Percentiles rank a stretch among this genome's conserved stretches.
Conservation (phyloP, 1,284 basidiomycete genomes). For the Cystobasidiaceae sp. region DNA sequence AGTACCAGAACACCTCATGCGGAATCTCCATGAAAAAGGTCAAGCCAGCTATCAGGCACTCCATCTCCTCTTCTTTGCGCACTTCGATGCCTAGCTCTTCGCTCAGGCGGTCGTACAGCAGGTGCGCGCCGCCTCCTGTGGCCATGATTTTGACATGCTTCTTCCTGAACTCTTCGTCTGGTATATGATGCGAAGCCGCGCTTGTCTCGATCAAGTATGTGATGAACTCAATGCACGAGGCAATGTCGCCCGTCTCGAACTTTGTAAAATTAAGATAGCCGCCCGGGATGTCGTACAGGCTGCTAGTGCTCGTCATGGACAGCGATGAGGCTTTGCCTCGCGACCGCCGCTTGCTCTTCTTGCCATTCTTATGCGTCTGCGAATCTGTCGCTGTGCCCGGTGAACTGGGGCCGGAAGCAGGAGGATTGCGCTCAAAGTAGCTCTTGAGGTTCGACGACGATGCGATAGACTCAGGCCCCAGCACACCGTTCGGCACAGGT, state of each 20-base stretch:
- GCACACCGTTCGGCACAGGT: constrained; percentile 41
- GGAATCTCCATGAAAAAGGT: constrained; percentile 96
- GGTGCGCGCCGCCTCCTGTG: constrained; percentile 94
- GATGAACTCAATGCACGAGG: constrained; percentile 81
- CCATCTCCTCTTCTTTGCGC: constrained; percentile 93
- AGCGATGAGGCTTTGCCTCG: neutral
- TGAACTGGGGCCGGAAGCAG: neutral
- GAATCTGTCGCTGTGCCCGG: neutral
- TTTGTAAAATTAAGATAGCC: constrained; percentile 97
- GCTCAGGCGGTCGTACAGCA: constrained; percentile 79
- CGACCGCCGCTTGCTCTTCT: neutral
- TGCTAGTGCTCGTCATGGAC: constrained; percentile 8
- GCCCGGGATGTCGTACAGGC: constrained; percentile 62
- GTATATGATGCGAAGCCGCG: constrained; percentile 80
- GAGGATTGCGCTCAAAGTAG: constrained; percentile 18
- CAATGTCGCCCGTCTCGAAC: constrained; percentile 88
- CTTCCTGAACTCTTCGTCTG: constrained; percentile 78
- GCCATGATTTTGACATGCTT: constrained; percentile 93
- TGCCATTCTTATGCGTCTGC: neutral
- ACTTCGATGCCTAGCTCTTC: constrained; percentile 67
- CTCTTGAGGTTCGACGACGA: constrained; percentile 25
- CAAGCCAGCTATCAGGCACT: constrained; percentile 91
- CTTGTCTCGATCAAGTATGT: constrained; percentile 79
- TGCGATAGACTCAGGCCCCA: constrained; percentile 39
- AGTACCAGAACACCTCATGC: constrained; percentile 97